Conservation (phyloP, 176 grass and related monocot species). For the Aechmea fasciata region DNA sequence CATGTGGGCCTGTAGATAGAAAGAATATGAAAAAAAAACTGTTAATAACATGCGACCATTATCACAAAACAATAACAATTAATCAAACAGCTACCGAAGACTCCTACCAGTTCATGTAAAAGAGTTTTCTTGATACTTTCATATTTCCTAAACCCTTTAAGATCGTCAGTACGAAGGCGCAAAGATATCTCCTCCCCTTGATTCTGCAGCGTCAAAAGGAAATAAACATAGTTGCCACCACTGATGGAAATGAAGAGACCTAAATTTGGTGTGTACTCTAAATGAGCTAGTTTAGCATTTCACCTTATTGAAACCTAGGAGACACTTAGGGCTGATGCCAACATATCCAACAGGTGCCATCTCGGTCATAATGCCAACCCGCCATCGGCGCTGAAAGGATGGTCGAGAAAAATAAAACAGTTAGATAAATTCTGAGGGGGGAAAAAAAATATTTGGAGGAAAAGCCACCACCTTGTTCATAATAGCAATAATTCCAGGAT, state of each 20-base stretch:
- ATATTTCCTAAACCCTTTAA: slow-evolving; percentile 97
- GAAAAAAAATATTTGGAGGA: background rate
- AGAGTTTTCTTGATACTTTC: slow-evolving; percentile 90
- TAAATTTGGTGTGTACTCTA: background rate
- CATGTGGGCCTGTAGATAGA: slow-evolving; percentile 77
- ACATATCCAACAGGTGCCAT: slow-evolving; percentile 96
- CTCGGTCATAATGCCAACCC: slow-evolving; percentile 89
- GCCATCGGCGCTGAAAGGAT: slow-evolving; percentile 71
- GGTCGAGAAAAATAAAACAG: slow-evolving; percentile 1
- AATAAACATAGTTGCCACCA: background rate
- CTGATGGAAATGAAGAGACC: no score
- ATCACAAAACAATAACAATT: slow-evolving; percentile 5
- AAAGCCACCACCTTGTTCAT: slow-evolving; percentile 85
- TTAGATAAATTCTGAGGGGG: background rate
- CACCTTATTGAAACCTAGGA: slow-evolving; percentile 96
- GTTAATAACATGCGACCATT: slow-evolving; percentile 17
- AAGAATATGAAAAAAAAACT: slow-evolving; percentile 1
- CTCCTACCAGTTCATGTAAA: slow-evolving; percentile 87
- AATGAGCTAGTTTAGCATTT: background rate
- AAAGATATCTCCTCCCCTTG: slow-evolving; percentile 92
- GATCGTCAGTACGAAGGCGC: slow-evolving; percentile 79
- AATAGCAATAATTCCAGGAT: slow-evolving; percentile 87
- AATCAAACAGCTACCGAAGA: slow-evolving; percentile 7
- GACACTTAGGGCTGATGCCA: slow-evolving; percentile 80
- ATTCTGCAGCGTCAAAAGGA: slow-evolving; percentile 44